phyloP scores from a whole-genome alignment of 176 grass and related monocot species.

The Avena insularis region DNA sequence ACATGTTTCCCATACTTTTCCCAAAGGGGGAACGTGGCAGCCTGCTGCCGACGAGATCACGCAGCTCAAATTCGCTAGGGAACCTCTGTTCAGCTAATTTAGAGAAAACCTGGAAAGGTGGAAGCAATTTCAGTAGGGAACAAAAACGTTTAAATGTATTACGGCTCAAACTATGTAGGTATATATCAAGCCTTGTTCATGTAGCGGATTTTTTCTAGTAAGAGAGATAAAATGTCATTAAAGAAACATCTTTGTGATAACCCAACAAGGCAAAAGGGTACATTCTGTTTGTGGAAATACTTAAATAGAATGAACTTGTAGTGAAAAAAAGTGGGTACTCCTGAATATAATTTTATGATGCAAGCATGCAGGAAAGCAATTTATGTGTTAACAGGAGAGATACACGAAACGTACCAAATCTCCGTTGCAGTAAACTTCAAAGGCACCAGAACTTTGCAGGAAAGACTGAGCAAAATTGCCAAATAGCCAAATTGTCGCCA shows the following conservation, averaged over 20 bases:
- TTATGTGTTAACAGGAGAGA: conserved; percentile 7
- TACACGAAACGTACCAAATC: conserved; percentile 70
- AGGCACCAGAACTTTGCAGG: conserved; percentile 93
- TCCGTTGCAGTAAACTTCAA: conserved; percentile 96
- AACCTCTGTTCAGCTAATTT: conserved; percentile 90
- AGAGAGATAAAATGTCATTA: not conserved
- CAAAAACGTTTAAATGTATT: not conserved
- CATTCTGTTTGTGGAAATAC: not conserved
- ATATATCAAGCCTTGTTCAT: not conserved
- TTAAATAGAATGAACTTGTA: not conserved
- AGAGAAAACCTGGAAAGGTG: conserved; percentile 78
- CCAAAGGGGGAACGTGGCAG: conserved; percentile 62
- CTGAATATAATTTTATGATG: conserved; percentile 2
- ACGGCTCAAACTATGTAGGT: not conserved
- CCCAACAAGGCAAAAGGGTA: conserved; percentile 6
- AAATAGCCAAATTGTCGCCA: conserved; percentile 84
- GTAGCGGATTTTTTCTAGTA: not conserved
- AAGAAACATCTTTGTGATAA: not conserved
- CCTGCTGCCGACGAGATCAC: conserved; percentile 74
- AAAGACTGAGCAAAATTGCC: conserved; percentile 88
- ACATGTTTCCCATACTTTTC: conserved; percentile 50
- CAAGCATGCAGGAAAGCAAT: conserved; percentile 25
- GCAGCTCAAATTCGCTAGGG: conserved; percentile 87
- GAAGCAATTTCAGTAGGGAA: conserved; percentile 17
- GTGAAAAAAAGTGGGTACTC: not conserved